These are phyloP conservation scores for Diaporthe citri DNA, from an alignment of 2,329 filamentous ascomycete species.

Conservation along the genomic window DNA sequence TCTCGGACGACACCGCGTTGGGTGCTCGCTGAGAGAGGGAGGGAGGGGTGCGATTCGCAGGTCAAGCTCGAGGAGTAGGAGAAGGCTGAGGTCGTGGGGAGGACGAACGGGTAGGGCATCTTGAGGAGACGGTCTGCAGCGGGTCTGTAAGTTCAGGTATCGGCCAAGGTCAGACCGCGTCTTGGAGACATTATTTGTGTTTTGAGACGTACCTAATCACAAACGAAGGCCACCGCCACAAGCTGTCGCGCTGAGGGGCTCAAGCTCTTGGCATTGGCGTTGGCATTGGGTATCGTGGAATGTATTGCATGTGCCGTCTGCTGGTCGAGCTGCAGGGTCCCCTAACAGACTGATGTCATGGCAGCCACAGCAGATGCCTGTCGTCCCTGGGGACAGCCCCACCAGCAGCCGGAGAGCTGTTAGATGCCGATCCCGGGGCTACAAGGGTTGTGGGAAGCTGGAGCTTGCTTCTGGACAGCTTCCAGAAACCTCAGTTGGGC, in stretches of 20 bases:
- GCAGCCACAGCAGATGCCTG: background rate
- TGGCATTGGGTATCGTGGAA: constrained; percentile 17
- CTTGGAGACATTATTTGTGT: background rate
- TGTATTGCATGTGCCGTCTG: constrained; percentile 19
- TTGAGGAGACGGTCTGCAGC: constrained; percentile 42
- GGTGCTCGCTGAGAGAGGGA: constrained; percentile 85
- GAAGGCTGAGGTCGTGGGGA: constrained; percentile 91
- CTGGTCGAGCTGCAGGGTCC: constrained; percentile 28
- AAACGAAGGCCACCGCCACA: background rate
- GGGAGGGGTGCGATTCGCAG: constrained; percentile 88
- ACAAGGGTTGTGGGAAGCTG: constrained; percentile 1
- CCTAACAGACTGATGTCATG: constrained; percentile 25
- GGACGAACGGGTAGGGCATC: constrained; percentile 91
- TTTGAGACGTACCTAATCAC: background rate
- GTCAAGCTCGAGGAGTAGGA: constrained; percentile 83
- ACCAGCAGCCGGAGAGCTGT: constrained; percentile 12
- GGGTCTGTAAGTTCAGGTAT: constrained; percentile 15
- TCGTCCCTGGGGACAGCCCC: constrained; percentile 7
- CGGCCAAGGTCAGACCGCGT: background rate
- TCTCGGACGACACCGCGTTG: constrained; percentile 86
- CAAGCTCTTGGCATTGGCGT: constrained; percentile 16
- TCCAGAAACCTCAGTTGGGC: constrained; percentile 30
- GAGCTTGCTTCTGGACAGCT: constrained; percentile 38
- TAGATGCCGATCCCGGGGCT: constrained; percentile 37
- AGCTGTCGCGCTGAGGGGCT: constrained; percentile 18